Percentiles rank a stretch among this genome's conserved stretches.
These are phyloP conservation scores for Eucalyptus polyanthemos DNA, from an alignment of 345 rosid species.

Conservation along the genomic window DNA sequence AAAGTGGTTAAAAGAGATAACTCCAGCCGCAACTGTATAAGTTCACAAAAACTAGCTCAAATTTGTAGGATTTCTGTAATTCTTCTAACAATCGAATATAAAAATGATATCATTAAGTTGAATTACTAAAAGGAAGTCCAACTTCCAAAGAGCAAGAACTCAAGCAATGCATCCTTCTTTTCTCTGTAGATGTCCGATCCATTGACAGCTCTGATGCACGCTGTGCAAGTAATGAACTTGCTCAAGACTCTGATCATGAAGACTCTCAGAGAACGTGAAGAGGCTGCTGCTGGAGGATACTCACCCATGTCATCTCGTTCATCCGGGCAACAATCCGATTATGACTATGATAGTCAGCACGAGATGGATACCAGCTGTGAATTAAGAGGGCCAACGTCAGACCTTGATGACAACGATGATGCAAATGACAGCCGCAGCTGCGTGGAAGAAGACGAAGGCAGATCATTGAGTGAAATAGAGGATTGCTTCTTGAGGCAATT, in stretches of 20 bases:
- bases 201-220: slow-evolving; percentile 91
- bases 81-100: not conserved
- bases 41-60: not conserved
- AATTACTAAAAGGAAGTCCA: not conserved
- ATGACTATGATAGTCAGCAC: slow-evolving; percentile 59
- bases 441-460: slow-evolving; percentile 35
- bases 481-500: slow-evolving; percentile 57
- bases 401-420: slow-evolving; percentile 27
- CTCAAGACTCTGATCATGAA: slow-evolving; percentile 72
- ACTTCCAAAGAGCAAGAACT: not conserved
- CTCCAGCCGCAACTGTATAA: not conserved
- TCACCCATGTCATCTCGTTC: slow-evolving; percentile 64
- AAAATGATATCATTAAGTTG: not conserved
- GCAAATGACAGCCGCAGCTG: slow-evolving; percentile 17
- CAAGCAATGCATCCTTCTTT: not conserved
- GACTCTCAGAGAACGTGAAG: slow-evolving; percentile 67
- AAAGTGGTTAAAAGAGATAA: not conserved
- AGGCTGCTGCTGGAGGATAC: slow-evolving; percentile 44
- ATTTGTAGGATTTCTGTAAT: not conserved
- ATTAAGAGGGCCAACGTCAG: slow-evolving; percentile 42
- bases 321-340: slow-evolving; percentile 38
- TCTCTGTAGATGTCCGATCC: slow-evolving; percentile 88
- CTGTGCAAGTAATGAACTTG: slow-evolving; percentile 98
- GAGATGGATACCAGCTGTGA: slow-evolving; percentile 79
- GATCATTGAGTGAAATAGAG: slow-evolving; percentile 53